Evolutionary conservation across 495 filamentous ascomycete species (phyloP).

Genomic region (Podospora tetraspora): DNA sequence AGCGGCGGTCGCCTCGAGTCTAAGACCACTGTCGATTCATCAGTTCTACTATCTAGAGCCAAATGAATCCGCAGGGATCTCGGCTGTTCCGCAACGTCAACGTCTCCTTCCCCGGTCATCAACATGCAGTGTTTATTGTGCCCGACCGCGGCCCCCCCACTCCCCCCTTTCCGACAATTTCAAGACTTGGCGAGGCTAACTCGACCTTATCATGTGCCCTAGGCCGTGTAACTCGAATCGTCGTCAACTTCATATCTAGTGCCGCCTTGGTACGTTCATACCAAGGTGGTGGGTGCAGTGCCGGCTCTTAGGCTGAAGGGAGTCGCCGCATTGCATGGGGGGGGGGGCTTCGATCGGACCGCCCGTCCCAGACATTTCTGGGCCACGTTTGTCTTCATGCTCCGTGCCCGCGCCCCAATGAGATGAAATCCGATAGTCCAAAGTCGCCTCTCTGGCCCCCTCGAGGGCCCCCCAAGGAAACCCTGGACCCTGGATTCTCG

Average conservation of each 20-base stretch:
- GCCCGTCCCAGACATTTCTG: not conserved
- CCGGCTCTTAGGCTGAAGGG: slow-evolving; percentile 1
- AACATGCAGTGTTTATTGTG: not conserved
- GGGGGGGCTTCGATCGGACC: not conserved
- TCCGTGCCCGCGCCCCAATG: not conserved
- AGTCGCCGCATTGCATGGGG: not conserved
- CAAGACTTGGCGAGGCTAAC: not conserved
- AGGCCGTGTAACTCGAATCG: not conserved
- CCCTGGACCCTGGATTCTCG: not conserved
- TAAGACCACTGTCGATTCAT: not conserved
- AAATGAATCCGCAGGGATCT: not conserved
- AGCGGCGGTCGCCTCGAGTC: not conserved
- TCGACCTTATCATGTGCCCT: not conserved
- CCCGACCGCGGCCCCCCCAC: not conserved
- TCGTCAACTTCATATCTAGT: not conserved
- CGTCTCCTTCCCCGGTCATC: not conserved
- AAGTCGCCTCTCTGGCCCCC: not conserved
- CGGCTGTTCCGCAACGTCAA: not conserved
- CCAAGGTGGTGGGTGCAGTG: not conserved
- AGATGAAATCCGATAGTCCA: not conserved
- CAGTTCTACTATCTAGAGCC: not conserved
- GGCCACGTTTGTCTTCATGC: not conserved
- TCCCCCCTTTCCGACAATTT: not conserved
- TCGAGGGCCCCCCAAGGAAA: not conserved
- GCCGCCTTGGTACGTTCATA: not conserved